Evolutionary conservation across 352 stramenopile genomes (phyloP), one percentile per base, ranked within the genome.

Genomic region (Elongisporangium undulatum): DNA sequence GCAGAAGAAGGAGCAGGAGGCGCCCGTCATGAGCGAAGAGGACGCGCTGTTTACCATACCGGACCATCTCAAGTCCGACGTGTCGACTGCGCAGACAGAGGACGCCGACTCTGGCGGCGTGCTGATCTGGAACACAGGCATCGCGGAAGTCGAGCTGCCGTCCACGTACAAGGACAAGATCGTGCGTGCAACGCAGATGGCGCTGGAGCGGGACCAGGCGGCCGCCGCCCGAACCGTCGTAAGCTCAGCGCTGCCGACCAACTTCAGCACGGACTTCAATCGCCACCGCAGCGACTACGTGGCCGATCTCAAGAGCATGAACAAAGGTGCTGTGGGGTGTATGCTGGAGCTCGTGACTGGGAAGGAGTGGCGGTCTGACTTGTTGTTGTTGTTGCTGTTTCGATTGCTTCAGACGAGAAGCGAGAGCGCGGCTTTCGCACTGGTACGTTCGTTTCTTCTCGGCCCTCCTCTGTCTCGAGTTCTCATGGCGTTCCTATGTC

Each of bases 241-340:
- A 5, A 89, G 67, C 55, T 89, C 81, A 0, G 73, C 70, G 38
- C 64, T 94, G 16, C 85, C 85, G 2, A 62, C 73, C 16, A 94
- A 94, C 64, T 89, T 89, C 29, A 94, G 85, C 56, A 75, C 69
- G 1, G 80, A 94, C 64, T 94, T 90, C 38, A 90, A 90, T 59
- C 77, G 79, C 39, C 85, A 94, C 59, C 71, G 68, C 41, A 82
- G 62, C 29, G 81, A 90, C 52, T 89, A 76, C 58, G 72, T 91
- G 20, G 67, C 71, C 1, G 75, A 89, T 55, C 70, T 92, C 63
- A 94, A 94, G 70, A 80, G 59, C 23, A 51, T 89, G 58, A 73
- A 69, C 50, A 79, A 76, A 75, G 82, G 82, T 89, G 61, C n/a
- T 45, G 34, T 17, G 17, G n/a, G n/a, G n/a, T n/a, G 55, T 38